phyloP scores from a whole-genome alignment of 192 early-diverging fungal species.

The Entophlyctis luteolus region DNA sequence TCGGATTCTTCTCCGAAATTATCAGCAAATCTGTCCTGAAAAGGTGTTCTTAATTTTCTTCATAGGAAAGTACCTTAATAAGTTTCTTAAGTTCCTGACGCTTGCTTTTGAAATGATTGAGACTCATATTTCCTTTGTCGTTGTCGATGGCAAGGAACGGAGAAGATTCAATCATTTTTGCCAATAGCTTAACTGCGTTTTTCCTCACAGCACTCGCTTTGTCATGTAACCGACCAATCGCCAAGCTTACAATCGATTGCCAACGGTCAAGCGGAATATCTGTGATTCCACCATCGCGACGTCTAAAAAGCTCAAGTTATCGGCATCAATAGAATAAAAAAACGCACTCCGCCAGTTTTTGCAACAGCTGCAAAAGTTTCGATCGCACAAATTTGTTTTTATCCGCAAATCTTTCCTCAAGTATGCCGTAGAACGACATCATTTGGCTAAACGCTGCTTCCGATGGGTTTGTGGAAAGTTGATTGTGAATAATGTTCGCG shows the following conservation, averaged over 20 bases:
- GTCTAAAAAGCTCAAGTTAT: slow-evolving; percentile 25
- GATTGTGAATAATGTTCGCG: slow-evolving; percentile 75
- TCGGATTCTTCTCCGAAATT: slow-evolving; percentile 24
- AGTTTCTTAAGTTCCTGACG: slow-evolving; percentile 63
- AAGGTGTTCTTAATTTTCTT: not conserved
- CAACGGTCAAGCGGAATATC: slow-evolving; percentile 55
- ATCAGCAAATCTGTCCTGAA: slow-evolving; percentile 25
- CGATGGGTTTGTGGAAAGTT: slow-evolving; percentile 63
- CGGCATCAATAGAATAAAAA: not conserved
- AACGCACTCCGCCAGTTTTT: slow-evolving; percentile 73
- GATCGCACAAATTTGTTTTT: slow-evolving; percentile 77
- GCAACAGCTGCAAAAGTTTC: slow-evolving; percentile 82
- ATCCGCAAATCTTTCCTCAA: slow-evolving; percentile 91
- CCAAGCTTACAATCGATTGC: slow-evolving; percentile 62
- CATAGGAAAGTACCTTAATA: slow-evolving; percentile 50
- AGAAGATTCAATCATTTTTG: slow-evolving; percentile 76
- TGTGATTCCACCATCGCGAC: slow-evolving; percentile 30
- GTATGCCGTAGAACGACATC: slow-evolving; percentile 81
- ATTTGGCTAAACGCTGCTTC: slow-evolving; percentile 69
- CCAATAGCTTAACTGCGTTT: slow-evolving; percentile 82
- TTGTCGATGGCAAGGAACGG: slow-evolving; percentile 69
- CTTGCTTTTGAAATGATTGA: slow-evolving; percentile 65
- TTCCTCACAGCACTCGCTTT: slow-evolving; percentile 86
- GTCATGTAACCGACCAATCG: slow-evolving; percentile 79
- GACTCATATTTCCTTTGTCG: slow-evolving; percentile 76